A percentile compares a stretch with the other conserved stretches of the same genome.
Conservation (phyloP, 805 yeast species). For the Isabelozyma heimii region DNA sequence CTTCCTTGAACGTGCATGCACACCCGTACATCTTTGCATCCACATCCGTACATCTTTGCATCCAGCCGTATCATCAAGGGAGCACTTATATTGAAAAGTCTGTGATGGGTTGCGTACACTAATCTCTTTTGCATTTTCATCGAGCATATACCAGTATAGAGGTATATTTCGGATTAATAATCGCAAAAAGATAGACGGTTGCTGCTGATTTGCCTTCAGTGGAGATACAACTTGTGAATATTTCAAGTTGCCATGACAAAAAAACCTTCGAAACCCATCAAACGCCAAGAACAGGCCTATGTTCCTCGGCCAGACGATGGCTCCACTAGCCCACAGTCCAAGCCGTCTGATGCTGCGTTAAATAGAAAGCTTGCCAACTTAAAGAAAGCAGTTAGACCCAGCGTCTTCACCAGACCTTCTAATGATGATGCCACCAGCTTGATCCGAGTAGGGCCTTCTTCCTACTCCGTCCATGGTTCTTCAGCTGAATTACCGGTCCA, state of each 20-base stretch:
- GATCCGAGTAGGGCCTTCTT: neutral
- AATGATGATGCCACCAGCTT: slow-evolving; percentile 7
- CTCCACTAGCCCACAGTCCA: neutral
- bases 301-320: neutral
- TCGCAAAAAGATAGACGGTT: too few species aligned
- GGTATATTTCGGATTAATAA: too few species aligned
- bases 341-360: neutral
- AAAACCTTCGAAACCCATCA: neutral
- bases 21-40: neutral
- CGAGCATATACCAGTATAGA: too few species aligned
- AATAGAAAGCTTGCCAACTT: neutral
- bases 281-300: neutral
- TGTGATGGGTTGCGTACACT: too few species aligned
- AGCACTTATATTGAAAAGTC: too few species aligned
- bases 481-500: neutral
- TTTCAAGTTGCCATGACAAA: neutral
- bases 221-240: neutral
- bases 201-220: neutral
- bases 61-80: neutral
- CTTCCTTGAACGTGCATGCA: neutral
- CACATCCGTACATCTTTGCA: neutral
- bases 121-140: too few species aligned
- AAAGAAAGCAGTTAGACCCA: neutral
- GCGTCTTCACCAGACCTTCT: slow-evolving; percentile 4
- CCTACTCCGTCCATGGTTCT: neutral